These are phyloP conservation scores for Pseudonectria foliicola DNA, from an alignment of 2,329 filamentous ascomycete species.

Conservation along the genomic window DNA sequence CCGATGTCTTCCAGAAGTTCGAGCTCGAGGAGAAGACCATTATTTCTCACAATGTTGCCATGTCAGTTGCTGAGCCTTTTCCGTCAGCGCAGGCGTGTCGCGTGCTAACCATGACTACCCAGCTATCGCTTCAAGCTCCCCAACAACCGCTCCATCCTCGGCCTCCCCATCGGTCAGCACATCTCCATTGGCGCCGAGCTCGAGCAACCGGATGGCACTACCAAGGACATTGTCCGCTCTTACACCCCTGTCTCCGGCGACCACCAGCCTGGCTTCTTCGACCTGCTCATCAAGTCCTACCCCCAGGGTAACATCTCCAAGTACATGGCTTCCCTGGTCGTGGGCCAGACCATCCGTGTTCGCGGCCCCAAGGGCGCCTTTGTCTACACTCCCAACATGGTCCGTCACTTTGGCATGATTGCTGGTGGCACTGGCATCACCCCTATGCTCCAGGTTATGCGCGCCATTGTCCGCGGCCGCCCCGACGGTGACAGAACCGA, in stretches of 20 bases:
- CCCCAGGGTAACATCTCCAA: slow-evolving; percentile 96
- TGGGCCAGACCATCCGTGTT: slow-evolving; percentile 85
- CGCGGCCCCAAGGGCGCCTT: slow-evolving; percentile 95
- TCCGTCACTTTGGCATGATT: slow-evolving; percentile 94
- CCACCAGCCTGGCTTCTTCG: slow-evolving; percentile 84
- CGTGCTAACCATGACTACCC: background rate
- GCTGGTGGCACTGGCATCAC: slow-evolving; percentile 96
- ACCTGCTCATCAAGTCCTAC: slow-evolving; percentile 97
- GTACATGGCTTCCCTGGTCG: slow-evolving; percentile 72
- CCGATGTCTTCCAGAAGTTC: slow-evolving; percentile 83
- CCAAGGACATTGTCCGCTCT: slow-evolving; percentile 80
- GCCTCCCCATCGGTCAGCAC: slow-evolving; percentile 96
- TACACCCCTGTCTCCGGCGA: slow-evolving; percentile 91
- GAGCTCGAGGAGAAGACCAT: slow-evolving; percentile 90
- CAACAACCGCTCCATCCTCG: slow-evolving; percentile 69
- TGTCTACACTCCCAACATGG: slow-evolving; percentile 96
- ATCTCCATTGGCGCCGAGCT: slow-evolving; percentile 87
- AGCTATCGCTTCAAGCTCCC: slow-evolving; percentile 93
- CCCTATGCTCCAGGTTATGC: slow-evolving; percentile 94
- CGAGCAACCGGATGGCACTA: slow-evolving; percentile 57
- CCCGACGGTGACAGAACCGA: slow-evolving; percentile 75
- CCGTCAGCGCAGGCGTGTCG: background rate
- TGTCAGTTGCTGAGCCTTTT: slow-evolving; percentile 47
- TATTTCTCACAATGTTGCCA: slow-evolving; percentile 96
- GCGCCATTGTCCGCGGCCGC: slow-evolving; percentile 79